A percentile compares a stretch with the other conserved stretches of the same genome.
These are phyloP conservation scores for Salix purpurea DNA, from an alignment of 345 rosid genomes.

Conservation along the genomic window DNA sequence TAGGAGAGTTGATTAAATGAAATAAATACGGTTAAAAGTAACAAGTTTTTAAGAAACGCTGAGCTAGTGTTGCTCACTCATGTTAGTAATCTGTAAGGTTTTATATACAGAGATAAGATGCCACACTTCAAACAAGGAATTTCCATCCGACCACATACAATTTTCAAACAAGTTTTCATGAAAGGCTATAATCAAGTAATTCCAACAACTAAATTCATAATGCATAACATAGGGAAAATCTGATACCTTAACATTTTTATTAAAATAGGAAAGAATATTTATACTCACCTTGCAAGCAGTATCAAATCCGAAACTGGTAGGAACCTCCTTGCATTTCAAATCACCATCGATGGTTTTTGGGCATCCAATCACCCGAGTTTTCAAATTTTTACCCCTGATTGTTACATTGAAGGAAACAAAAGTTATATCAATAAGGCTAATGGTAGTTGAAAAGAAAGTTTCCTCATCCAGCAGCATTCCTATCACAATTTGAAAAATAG, in stretches of 20 bases:
- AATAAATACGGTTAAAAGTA: background rate
- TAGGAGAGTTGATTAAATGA: background rate
- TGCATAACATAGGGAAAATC: background rate
- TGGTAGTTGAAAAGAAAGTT: background rate
- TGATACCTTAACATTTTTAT: background rate
- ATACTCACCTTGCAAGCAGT: conserved; percentile 96
- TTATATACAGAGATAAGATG: background rate
- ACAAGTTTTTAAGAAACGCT: background rate
- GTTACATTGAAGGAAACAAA: conserved; percentile 3
- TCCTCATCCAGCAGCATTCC: background rate
- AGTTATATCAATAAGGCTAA: background rate
- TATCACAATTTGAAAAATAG: background rate
- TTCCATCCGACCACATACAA: background rate
- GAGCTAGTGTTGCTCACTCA: background rate
- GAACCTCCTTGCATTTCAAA: conserved; percentile 96
- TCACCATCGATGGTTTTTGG: conserved; percentile 99
- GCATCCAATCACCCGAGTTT: conserved; percentile 89
- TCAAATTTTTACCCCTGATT: conserved; percentile 72
- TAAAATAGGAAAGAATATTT: background rate
- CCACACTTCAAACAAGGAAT: background rate
- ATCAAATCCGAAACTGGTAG: conserved; percentile 94
- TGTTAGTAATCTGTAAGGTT: background rate
- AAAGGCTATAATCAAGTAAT: background rate
- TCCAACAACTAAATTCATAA: background rate
- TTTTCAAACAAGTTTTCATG: background rate